Base-by-base conservation (phyloP, 495 filamentous ascomycete genomes). In the Lasiosphaeria hispida region DNA sequence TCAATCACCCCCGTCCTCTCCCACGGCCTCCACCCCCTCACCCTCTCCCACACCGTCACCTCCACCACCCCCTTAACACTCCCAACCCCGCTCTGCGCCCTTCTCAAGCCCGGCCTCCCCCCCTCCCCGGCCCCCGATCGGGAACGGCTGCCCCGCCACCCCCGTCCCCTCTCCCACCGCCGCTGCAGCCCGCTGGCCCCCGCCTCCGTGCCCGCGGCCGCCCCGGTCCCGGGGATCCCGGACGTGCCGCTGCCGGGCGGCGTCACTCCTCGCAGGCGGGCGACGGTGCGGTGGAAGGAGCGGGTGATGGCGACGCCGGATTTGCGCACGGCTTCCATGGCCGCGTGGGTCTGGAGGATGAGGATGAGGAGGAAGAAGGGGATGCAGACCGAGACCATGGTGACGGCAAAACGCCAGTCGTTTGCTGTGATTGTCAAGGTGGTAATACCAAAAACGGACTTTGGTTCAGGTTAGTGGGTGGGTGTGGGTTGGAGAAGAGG, bases 361-460 rank as follows among this genome's bases (percentile, higher is more conserved):
- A 68, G 38, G 34, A 72, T 65, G 19, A 72, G 51, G 14, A 74
- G 18, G 38, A 74, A 68, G 36, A 71, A 69, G 10, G 69, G 71
- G 4, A 74, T 58, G 59, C 69, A 68, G 9, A 74, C 65, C 18
- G 57, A 39, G 4, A 72, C 54, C 49, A 74, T 63, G 6, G 66
- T 69, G 5, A 66, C 61, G 9, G 65, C 51, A 36, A 72, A 72
- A 8, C 57, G 58, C 68, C 68, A 71, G 58, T 72, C 66, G 1
- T 55, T 36, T 2, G 57, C 49, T 10, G 42, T n/a, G 48, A 71
- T 64, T 13, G 58, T 47, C 17, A 72, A 47, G 9, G 63, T 63
- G n/a, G 35, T 45, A 8, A 56, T 56, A 5, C 53, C 42, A 30
- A 56, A 56, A 0, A 56, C 43, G 4, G 42, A 48, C 53, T 56